These are phyloP conservation scores for Vachellia pachyceras DNA, from an alignment of 306 rosid genomes.

Conservation along the genomic window DNA sequence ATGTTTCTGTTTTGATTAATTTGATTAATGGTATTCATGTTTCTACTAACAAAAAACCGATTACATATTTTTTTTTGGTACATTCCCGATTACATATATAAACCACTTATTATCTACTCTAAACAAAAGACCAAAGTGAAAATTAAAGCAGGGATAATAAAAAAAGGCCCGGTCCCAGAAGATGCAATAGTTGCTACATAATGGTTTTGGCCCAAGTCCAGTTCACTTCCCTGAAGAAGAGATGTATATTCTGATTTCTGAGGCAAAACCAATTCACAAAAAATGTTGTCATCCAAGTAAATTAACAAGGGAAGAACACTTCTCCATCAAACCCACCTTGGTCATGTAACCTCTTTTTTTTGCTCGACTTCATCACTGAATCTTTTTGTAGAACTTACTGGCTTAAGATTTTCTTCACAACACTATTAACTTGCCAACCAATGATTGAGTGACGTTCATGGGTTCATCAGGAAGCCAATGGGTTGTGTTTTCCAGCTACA, in stretches of 20 bases:
- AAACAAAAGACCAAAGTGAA: constrained; percentile 21
- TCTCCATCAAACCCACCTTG: not conserved
- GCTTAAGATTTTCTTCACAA: not conserved
- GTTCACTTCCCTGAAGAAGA: no score
- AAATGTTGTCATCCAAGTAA: not conserved
- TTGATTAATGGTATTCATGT: no score
- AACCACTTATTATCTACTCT: constrained; percentile 20
- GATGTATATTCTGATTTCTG: not conserved
- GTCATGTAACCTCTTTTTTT: not conserved
- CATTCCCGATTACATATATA: not conserved
- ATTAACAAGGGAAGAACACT: not conserved
- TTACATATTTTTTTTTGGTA: no score
- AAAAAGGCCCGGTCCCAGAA: not conserved
- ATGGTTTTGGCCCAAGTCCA: not conserved
- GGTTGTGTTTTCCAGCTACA: constrained; percentile 3
- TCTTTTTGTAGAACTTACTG: not conserved
- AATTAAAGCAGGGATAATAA: not conserved
- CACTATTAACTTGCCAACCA: not conserved
- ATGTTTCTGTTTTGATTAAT: no score
- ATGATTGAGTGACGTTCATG: not conserved
- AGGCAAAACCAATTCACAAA: not conserved
- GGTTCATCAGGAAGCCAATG: constrained; percentile 15
- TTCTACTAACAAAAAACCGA: no score
- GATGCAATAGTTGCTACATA: not conserved
- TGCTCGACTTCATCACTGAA: not conserved